Evolutionary conservation across 2,329 filamentous ascomycete species (phyloP), one percentile per base, ranked within the genome.

Genomic region (Diplodia scrobiculata): DNA sequence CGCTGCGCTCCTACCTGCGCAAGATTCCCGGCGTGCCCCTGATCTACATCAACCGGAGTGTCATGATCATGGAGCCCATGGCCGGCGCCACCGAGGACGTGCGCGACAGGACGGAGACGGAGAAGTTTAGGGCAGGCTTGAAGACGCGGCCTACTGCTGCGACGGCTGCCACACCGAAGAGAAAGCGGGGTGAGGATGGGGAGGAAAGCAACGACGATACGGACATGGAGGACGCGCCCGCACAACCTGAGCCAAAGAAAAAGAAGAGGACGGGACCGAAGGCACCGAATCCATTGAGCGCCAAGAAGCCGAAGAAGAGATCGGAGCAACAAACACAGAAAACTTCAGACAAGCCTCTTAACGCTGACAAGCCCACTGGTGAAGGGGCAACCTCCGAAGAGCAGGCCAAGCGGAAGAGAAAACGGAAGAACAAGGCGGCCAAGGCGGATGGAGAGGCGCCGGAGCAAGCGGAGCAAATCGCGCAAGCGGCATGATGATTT

Each of bases 31-130:
- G 90, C 21, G 89, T 91, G 58, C 91, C 91, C 21, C 76, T 94
- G 68, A 85, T 95, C 54, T 94, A 94, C 75, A 89, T 94, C 70
- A 87, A 88, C 69, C 83, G 90, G 66, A 91, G 88, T 68, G 90
- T 96, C 64, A 91, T 94, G 86, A 87, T 90, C 65, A 83, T 91
- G 81, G 86, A 91, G 77, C 89, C 90, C 14, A 92, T 95, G 89
- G 88, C 89, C 19, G 84, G 82, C 47, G 84, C 84, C 64, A 90
- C 88, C 17, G 84, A 84, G 47, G 82, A 85, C 67, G 83, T 86
- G 54, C 84, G 89, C 68, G 84, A 88, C 62, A 82, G 82, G 67
- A 89, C 91, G 68, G 91, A 95, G 81, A 86, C 83, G 71, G 83
- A 82, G 66, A 96, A 96, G 79, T 91, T 93, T 73, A 84, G 87